A percentile compares a stretch with the other conserved stretches of the same genome.
These are phyloP conservation scores for Euphrasia arctica DNA, from an alignment of 305 asterid genomes.

Conservation along the genomic window DNA sequence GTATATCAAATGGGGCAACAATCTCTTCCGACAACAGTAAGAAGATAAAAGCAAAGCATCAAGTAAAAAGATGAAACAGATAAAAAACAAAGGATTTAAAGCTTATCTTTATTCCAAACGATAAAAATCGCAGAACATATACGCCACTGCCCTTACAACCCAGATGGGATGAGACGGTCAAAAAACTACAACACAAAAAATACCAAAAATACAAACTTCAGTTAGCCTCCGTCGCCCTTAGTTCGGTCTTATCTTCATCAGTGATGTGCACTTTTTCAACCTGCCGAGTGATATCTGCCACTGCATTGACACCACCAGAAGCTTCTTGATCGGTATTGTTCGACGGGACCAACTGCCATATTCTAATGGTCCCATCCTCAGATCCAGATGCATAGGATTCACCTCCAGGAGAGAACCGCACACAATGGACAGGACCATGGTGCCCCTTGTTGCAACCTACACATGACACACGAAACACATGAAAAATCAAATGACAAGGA, in stretches of 20 bases:
- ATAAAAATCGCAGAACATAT: constrained; percentile 27
- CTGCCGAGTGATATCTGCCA: constrained; percentile 52
- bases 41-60: background rate
- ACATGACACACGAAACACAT: background rate
- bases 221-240: constrained; percentile 35
- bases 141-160: constrained; percentile 40
- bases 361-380: constrained; percentile 93
- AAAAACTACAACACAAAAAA: constrained; percentile 34
- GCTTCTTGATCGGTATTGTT: constrained; percentile 44
- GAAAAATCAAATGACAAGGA: background rate
- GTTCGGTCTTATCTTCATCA: constrained; percentile 33
- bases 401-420: constrained; percentile 94
- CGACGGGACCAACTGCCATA: constrained; percentile 59
- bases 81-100: background rate
- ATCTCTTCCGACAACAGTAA: background rate
- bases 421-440: constrained; percentile 97
- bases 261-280: constrained; percentile 50
- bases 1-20: no score
- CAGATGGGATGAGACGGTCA: constrained; percentile 18
- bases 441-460: constrained; percentile 98
- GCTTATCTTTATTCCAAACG: constrained; percentile 28
- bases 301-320: constrained; percentile 34
- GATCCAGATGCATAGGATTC: constrained; percentile 95
- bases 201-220: constrained; percentile 19
- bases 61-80: background rate